Evolutionary conservation across 108 stramenopile species (phyloP), one percentile per base, ranked within the genome.

Genomic region (Nitzschia sp.): DNA sequence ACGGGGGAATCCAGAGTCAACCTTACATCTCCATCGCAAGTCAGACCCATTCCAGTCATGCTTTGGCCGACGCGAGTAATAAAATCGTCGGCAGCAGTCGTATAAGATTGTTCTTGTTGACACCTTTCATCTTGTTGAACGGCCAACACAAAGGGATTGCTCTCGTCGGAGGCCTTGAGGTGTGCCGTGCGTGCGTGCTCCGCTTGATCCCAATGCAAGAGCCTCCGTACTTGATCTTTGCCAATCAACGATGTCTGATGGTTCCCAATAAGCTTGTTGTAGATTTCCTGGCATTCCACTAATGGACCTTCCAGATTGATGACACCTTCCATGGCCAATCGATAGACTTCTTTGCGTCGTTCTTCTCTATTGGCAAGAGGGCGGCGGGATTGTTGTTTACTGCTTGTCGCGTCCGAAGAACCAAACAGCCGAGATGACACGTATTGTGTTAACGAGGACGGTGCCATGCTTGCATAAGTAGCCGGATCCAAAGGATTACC

Each of bases 231-330:
- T 3, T 67, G 51, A 33, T 77, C 73, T 49, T 71, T 77, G 35
- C 49, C 67, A n/a, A 74, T 59, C 18, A 62, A 27, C 0, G 59
- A 48, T 1, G 75, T 84, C 66, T 84, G 83, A 49, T 84, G 78
- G 27, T 84, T 75, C 21, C 75, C 82, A 48, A 75, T 57, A 24
- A 82, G 32, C 21, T 64, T 72, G 46, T 68, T 70, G 68, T 58
- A 68, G 0, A 84, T 79, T 66, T 79, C 78, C 64, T 84, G 74
- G 35, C 78, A 79, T 36, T 75, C 71, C 2, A 84, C 23, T 2
- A 80, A 49, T 13, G 79, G 75, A 42, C 53, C 67, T 38, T 76
- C 75, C 11, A 79, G 38, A 31, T 75, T 29, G 3, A 83, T 23
- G 27, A 78, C 65, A 28, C 82, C 82, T 64, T 83, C 71, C 70